Evolutionary conservation across 371 early-diverging fungal species (phyloP).

Genomic region (Dichotomocladium elegans): DNA sequence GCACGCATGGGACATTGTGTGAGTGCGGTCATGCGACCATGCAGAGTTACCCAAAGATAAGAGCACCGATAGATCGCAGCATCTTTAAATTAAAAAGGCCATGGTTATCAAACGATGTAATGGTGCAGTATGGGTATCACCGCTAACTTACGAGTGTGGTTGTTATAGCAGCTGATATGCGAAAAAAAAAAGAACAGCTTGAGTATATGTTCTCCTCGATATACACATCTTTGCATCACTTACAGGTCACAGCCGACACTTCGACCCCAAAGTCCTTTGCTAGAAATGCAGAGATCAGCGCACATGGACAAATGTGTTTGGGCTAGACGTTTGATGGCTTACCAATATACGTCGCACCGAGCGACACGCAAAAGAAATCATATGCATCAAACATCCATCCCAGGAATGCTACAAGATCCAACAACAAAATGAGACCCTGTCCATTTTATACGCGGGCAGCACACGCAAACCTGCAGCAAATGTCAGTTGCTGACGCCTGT

Average conservation of each 20-base stretch:
- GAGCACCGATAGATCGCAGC: conserved; percentile 68
- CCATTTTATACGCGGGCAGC: background rate
- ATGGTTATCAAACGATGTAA: background rate
- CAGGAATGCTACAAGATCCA: conserved; percentile 58
- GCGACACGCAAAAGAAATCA: conserved; percentile 65
- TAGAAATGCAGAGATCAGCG: conserved; percentile 15
- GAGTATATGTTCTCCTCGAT: background rate
- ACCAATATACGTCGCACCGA: conserved; percentile 42
- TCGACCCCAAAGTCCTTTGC: conserved; percentile 53
- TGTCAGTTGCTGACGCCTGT: conserved; percentile 32
- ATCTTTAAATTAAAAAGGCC: conserved; percentile 25
- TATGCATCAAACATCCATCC: conserved; percentile 76
- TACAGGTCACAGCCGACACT: conserved; percentile 54
- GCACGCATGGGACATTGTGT: no score
- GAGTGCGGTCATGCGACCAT: no score
- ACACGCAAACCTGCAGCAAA: conserved; percentile 35
- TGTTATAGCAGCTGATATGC: conserved; percentile 31
- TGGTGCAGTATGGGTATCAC: background rate
- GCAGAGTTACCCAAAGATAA: conserved; percentile 58
- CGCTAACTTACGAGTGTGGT: conserved; percentile 30
- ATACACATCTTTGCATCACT: background rate
- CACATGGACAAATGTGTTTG: background rate
- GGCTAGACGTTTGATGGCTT: background rate
- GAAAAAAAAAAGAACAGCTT: background rate
- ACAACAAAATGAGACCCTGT: background rate